Conservation (phyloP, 345 rosid genomes). For the Aethionema arabicum region DNA sequence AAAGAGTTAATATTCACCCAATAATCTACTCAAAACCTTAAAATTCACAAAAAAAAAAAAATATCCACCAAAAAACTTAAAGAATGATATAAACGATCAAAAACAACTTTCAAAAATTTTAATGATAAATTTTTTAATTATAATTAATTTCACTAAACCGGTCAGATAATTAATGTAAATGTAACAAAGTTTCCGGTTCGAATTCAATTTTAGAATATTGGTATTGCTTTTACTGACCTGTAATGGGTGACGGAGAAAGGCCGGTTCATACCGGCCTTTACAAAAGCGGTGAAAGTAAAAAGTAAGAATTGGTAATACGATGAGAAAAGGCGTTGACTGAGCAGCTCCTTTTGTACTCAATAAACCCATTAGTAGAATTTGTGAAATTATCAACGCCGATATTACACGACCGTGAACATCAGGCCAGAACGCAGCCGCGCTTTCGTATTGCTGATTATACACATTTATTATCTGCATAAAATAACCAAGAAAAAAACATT, state of each 20-base stretch:
- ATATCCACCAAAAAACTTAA: no score
- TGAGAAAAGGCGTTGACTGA: conserved; percentile 69
- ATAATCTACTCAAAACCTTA: no score
- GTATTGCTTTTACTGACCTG: conserved; percentile 47
- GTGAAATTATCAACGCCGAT: conserved; percentile 72
- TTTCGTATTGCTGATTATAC: conserved; percentile 89
- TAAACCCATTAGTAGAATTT: conserved; percentile 74
- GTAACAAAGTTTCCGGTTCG: neutral
- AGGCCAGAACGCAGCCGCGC: conserved; percentile 94
- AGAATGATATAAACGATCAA: no score
- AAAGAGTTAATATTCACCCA: no score
- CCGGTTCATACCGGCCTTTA: conserved; percentile 82
- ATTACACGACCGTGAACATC: conserved; percentile 80
- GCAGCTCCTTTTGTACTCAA: conserved; percentile 64
- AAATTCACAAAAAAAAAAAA: no score
- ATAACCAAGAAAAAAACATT: neutral
- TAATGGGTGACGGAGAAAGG: conserved; percentile 69
- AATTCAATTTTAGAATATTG: neutral
- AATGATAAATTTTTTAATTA: no score
- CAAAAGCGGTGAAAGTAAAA: conserved; percentile 67
- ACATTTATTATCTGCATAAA: conserved; percentile 79
- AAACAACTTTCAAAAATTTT: no score
- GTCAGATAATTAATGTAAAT: no score
- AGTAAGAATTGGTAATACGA: conserved; percentile 75
- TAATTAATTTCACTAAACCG: neutral